Evolutionary conservation across 345 rosid species (phyloP).

Genomic region (Brassica nigra): DNA sequence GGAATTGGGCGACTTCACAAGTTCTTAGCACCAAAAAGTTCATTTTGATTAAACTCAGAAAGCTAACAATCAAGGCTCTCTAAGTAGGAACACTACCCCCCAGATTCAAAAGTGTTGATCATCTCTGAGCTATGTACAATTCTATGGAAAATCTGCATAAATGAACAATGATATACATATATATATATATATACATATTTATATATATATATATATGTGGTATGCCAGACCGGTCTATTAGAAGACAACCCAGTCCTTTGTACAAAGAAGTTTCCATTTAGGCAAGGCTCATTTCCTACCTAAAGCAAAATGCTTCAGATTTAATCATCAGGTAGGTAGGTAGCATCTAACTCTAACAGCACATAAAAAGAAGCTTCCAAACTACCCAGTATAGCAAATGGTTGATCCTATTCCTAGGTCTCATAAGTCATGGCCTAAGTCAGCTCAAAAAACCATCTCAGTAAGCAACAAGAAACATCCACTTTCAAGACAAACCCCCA

Average conservation of each 20-base stretch:
- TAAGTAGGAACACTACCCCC: conserved; percentile 5
- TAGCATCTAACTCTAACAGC: neutral
- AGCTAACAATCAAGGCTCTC: neutral
- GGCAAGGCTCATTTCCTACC: neutral
- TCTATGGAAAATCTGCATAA: neutral
- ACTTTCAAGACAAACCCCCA: conserved; percentile 4
- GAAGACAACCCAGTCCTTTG: neutral
- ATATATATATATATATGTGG: neutral
- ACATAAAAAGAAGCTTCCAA: neutral
- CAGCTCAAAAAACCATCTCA: conserved; percentile 7
- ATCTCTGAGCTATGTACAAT: neutral
- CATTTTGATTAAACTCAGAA: neutral
- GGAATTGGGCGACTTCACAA: neutral
- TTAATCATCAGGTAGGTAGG: neutral
- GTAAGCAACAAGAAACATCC: conserved; percentile 15
- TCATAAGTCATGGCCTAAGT: neutral
- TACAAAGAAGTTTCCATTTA: neutral
- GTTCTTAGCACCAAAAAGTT: neutral
- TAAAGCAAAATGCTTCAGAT: conserved; percentile 1
- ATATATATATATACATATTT: neutral
- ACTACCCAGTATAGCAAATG: neutral
- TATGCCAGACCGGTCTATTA: neutral
- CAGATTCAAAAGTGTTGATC: neutral
- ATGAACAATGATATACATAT: neutral
- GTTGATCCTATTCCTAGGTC: neutral